Percentiles rank a stretch among this genome's conserved stretches.
Conservation (phyloP, 2,329 filamentous ascomycete species). For the Calonectria ilicicola region DNA sequence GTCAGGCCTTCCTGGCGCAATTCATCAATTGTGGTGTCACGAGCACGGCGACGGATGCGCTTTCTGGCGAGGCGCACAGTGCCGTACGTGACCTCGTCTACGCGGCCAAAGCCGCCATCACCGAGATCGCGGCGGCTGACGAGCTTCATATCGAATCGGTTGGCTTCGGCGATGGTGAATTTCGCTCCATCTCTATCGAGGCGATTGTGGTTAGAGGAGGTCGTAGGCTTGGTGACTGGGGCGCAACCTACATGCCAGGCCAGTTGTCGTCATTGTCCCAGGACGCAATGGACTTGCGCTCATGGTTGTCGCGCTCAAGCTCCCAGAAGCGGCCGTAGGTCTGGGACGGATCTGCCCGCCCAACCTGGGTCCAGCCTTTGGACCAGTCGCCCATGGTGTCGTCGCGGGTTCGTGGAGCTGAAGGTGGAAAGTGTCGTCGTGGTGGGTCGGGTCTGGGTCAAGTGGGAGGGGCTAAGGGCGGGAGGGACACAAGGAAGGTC, state of each 20-base stretch:
- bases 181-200: constrained; percentile 45
- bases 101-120: constrained; percentile 56
- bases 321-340: constrained; percentile 39
- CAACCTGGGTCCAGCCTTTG: constrained; percentile 49
- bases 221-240: not conserved
- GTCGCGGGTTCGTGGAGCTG: not conserved
- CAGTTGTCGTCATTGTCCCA: constrained; percentile 49
- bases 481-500: not conserved
- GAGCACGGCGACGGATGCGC: constrained; percentile 50
- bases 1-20: constrained; percentile 59
- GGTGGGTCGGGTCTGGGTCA: not conserved
- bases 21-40: constrained; percentile 53
- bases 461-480: not conserved
- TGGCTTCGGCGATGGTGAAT: constrained; percentile 47
- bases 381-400: constrained; percentile 44
- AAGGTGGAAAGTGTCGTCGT: not conserved
- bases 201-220: constrained; percentile 13
- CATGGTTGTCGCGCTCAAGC: constrained; percentile 45
- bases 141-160: constrained; percentile 49
- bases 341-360: constrained; percentile 39
- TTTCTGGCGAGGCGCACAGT: constrained; percentile 59
- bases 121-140: constrained; percentile 52
- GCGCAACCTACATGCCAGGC: constrained; percentile 47
- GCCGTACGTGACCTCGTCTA: constrained; percentile 56
- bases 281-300: constrained; percentile 45